A percentile compares a stretch with the other conserved stretches of the same genome.
phyloP scores from a whole-genome alignment of 1,284 basidiomycete genomes.

The Irpex sp. region DNA sequence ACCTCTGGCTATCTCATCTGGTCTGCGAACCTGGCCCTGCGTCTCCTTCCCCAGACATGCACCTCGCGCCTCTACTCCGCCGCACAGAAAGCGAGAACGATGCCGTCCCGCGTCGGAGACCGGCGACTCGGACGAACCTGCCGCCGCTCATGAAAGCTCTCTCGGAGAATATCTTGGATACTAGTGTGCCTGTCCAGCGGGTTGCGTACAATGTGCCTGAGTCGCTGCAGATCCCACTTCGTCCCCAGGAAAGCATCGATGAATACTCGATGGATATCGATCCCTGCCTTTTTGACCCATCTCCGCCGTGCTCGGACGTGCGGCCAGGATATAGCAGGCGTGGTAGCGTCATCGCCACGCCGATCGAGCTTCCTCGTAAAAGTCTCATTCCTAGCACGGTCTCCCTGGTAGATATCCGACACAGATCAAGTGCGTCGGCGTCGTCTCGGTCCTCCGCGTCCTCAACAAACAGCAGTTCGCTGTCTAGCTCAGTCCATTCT shows the following conservation, averaged over 20 bases:
- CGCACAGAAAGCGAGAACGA: constrained; percentile 7
- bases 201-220: not conserved
- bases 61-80: not conserved
- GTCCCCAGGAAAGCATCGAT: not conserved
- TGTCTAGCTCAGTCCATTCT: not conserved
- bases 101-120: not conserved
- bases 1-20: constrained; percentile 6
- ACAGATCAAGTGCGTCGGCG: not conserved
- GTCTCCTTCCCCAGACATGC: not conserved
- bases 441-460: not conserved
- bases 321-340: not conserved
- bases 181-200: not conserved
- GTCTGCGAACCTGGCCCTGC: constrained; percentile 4
- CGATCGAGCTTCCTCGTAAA: not conserved
- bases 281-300: not conserved
- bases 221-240: not conserved
- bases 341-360: not conserved
- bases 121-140: constrained; percentile 3
- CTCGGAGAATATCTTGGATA: constrained; percentile 2
- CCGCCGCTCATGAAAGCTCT: constrained; percentile 12
- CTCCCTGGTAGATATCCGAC: not conserved
- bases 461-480: not conserved
- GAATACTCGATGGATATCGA: not conserved
- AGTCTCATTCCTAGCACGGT: not conserved
- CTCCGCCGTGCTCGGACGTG: not conserved